Evolutionary conservation across 2,329 filamentous ascomycete genomes (phyloP).

Genomic region (Fusarium sp.): DNA sequence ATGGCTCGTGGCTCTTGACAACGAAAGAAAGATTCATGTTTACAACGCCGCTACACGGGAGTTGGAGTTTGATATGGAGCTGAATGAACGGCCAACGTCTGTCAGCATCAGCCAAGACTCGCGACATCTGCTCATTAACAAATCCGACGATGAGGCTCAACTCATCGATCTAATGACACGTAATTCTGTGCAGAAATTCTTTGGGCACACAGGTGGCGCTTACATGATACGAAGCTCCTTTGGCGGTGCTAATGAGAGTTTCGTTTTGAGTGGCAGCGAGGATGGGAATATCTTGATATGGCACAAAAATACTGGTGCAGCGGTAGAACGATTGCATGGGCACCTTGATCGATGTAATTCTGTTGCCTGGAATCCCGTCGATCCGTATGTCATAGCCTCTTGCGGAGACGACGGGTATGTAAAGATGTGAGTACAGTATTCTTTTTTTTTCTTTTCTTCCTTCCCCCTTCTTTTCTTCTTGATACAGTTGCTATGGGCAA

Average conservation of each 20-base stretch:
- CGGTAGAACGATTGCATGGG: constrained; percentile 80
- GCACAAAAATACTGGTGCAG: constrained; percentile 83
- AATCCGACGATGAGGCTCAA: constrained; percentile 79
- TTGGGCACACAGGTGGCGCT: constrained; percentile 78
- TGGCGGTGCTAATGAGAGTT: constrained; percentile 91
- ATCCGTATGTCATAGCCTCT: constrained; percentile 87
- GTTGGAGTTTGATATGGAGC: constrained; percentile 77
- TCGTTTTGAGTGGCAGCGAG: constrained; percentile 92
- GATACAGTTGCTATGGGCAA: background rate
- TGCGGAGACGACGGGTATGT: constrained; percentile 89
- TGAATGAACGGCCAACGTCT: constrained; percentile 76
- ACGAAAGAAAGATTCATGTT: constrained; percentile 76
- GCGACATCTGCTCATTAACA: constrained; percentile 83
- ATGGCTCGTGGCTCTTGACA: constrained; percentile 82
- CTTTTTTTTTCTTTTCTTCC: background rate
- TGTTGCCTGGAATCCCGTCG: constrained; percentile 86
- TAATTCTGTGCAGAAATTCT: constrained; percentile 77
- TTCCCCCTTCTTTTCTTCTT: background rate
- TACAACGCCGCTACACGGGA: constrained; percentile 83
- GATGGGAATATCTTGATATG: constrained; percentile 84
- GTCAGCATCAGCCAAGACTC: constrained; percentile 85
- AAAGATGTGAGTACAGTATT: constrained; percentile 77
- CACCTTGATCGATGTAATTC: constrained; percentile 85
- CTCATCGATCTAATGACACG: constrained; percentile 81
- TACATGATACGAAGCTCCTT: constrained; percentile 86